Conservation (phyloP, 208 protist species). For the Crithidia acanthocephali region DNA sequence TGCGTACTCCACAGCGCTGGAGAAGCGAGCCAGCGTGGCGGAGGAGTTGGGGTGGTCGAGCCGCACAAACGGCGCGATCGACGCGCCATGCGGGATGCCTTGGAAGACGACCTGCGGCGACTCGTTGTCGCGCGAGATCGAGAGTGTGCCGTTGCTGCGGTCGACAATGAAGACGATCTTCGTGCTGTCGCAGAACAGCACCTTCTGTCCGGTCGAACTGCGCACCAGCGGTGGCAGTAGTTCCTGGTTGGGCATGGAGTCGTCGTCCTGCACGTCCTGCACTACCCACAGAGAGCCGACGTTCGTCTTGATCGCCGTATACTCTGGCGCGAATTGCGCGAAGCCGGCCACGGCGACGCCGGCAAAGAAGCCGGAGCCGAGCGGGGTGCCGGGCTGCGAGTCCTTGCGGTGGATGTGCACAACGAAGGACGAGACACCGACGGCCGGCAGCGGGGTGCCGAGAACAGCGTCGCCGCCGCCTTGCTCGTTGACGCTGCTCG, state of each 20-base stretch:
- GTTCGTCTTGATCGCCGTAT: conserved; percentile 53
- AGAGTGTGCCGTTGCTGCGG: conserved; percentile 73
- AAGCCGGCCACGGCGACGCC: conserved; percentile 76
- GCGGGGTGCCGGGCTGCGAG: conserved; percentile 47
- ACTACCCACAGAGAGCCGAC: conserved; percentile 76
- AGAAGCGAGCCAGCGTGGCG: conserved; percentile 72
- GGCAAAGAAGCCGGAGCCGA: conserved; percentile 88
- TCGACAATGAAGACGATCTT: conserved; percentile 87
- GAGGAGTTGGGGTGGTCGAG: conserved; percentile 83
- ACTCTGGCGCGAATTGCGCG: conserved; percentile 53
- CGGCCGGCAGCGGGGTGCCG: conserved; percentile 64
- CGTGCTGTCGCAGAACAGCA: conserved; percentile 72
- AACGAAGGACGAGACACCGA: conserved; percentile 79
- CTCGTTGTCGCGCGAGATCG: conserved; percentile 76
- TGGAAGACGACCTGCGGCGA: conserved; percentile 76
- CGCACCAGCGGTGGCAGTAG: conserved; percentile 53
- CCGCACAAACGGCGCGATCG: conserved; percentile 85
- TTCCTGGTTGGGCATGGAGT: conserved; percentile 82
- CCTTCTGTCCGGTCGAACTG: conserved; percentile 29
- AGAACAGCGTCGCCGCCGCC: conserved; percentile 74
- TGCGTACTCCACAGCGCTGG: conserved; percentile 40
- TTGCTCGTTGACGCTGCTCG: conserved; percentile 61
- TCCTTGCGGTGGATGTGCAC: conserved; percentile 76
- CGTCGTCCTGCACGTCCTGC: conserved; percentile 87
- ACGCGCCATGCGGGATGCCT: conserved; percentile 60